Conservation (phyloP, 345 rosid genomes). For the Hibiscus syriacus region DNA sequence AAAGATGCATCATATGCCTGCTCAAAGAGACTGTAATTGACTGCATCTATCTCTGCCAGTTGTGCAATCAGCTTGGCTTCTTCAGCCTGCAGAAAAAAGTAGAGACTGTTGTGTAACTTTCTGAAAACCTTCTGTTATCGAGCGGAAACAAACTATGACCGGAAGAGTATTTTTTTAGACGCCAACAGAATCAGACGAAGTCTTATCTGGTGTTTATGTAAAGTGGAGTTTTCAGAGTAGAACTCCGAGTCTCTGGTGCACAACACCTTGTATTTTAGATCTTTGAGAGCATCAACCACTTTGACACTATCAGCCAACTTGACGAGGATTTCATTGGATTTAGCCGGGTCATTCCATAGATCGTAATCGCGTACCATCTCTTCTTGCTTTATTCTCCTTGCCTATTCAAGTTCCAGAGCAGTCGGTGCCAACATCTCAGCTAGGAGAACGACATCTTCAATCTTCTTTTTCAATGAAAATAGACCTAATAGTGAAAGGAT, state of each 20-base stretch:
- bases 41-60: constrained; percentile 61
- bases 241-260: background rate
- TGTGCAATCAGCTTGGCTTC: constrained; percentile 67
- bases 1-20: constrained; percentile 64
- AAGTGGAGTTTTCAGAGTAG: background rate
- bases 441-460: constrained; percentile 63
- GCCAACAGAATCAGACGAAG: background rate
- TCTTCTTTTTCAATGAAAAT: constrained; percentile 63
- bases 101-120: background rate
- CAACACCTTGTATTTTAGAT: constrained; percentile 61
- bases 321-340: constrained; percentile 57
- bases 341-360: constrained; percentile 67
- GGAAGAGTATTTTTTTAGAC: background rate
- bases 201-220: background rate
- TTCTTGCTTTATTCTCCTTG: constrained; percentile 50
- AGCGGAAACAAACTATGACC: background rate
- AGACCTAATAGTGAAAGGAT: constrained; percentile 29
- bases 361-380: constrained; percentile 44
- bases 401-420: constrained; percentile 69
- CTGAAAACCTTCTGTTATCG: background rate
- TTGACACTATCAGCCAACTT: constrained; percentile 49
- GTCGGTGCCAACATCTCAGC: constrained; percentile 61
- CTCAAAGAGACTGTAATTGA: constrained; percentile 57
- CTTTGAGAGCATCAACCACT: constrained; percentile 57
- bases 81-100: constrained; percentile 50